Percentiles rank a stretch among this genome's conserved stretches.
These are phyloP conservation scores for Lyophyllum decastes DNA, from an alignment of 768 basidiomycete genomes.

Conservation along the genomic window DNA sequence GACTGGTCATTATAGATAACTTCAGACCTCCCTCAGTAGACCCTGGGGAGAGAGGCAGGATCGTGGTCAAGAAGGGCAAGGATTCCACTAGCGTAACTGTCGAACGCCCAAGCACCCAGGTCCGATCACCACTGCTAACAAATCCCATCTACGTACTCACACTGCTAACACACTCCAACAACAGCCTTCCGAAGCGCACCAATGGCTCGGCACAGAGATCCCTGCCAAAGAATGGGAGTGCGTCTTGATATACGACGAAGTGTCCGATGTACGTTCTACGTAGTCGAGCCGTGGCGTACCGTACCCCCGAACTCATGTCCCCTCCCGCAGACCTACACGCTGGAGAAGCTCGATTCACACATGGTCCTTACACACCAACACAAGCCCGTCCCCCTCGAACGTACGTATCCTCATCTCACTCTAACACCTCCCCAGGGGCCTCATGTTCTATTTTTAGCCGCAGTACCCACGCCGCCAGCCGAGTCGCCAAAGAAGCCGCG, in stretches of 20 bases:
- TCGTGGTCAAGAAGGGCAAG: constrained; percentile 58
- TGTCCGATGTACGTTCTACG: constrained; percentile 53
- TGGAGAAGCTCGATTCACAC: constrained; percentile 75
- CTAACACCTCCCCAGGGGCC: constrained; percentile 12
- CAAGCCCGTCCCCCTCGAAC: constrained; percentile 30
- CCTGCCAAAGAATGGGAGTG: constrained; percentile 73
- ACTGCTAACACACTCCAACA: constrained; percentile 1
- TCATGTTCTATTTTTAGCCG: constrained; percentile 12
- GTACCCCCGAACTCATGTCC: neutral
- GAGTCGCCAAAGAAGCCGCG: neutral
- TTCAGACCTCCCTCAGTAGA: constrained; percentile 79
- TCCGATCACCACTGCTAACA: constrained; percentile 33
- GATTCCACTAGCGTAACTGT: constrained; percentile 56
- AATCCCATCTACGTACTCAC: neutral
- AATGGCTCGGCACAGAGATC: constrained; percentile 59
- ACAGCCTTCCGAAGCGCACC: constrained; percentile 54
- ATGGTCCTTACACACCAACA: constrained; percentile 56
- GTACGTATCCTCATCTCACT: neutral
- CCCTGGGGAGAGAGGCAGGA: constrained; percentile 59
- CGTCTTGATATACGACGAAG: constrained; percentile 80
- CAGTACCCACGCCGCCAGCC: constrained; percentile 21
- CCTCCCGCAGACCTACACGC: constrained; percentile 54
- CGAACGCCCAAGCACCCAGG: constrained; percentile 69
- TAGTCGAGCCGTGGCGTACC: neutral
- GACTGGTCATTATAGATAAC: constrained; percentile 50